Percentiles rank a stretch among this genome's conserved stretches.
phyloP scores from a whole-genome alignment of 139 green algal genomes.

The Closterium sp. region DNA sequence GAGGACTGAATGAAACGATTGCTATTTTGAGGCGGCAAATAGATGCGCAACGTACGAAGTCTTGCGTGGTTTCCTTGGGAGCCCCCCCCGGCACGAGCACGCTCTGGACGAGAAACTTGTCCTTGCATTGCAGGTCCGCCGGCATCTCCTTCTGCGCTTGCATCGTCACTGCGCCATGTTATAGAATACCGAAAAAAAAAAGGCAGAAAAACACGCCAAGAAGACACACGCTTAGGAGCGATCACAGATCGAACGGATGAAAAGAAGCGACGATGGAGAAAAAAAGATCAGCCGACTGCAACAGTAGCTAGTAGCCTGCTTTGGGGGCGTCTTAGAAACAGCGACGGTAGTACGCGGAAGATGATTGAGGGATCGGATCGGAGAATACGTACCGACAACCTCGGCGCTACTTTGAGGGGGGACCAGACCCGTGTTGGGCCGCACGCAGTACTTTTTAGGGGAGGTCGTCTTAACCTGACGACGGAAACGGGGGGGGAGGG shows the following conservation, averaged over 20 bases:
- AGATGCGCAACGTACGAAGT: neutral
- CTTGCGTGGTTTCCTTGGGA: neutral
- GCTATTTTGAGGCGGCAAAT: no score
- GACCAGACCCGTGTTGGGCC: conserved; percentile 65
- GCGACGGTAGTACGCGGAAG: no score
- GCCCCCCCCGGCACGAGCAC: conserved; percentile 37
- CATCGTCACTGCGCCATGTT: neutral
- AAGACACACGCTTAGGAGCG: no score
- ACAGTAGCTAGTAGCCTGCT: no score
- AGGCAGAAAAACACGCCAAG: no score
- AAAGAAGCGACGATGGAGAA: no score
- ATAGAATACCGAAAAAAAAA: no score
- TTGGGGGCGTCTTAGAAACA: no score
- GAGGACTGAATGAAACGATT: no score
- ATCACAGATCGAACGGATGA: no score
- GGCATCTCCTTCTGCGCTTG: conserved; percentile 53
- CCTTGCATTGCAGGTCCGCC: conserved; percentile 55
- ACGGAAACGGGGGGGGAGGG: no score
- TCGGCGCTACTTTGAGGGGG: conserved; percentile 52
- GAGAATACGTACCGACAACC: conserved; percentile 22
- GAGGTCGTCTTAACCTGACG: conserved; percentile 76
- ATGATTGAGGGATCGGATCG: neutral
- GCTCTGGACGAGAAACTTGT: conserved; percentile 84
- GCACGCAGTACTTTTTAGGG: conserved; percentile 84
- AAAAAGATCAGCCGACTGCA: no score